phyloP scores from a whole-genome alignment of 1,284 basidiomycete species.

The Heterobasidion irregulare region DNA sequence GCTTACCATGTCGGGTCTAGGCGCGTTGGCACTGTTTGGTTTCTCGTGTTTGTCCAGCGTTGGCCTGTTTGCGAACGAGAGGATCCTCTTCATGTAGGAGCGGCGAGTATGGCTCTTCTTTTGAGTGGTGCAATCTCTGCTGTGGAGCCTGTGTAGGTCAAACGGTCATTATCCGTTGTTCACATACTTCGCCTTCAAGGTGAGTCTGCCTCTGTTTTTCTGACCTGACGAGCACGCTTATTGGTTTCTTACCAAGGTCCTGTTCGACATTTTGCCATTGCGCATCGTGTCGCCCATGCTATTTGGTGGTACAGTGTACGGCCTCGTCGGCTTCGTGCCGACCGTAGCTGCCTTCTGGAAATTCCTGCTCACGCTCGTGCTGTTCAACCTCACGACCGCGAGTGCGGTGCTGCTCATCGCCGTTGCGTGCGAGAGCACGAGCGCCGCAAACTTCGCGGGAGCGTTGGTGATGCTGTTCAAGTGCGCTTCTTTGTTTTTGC shows the following conservation, averaged over 20 bases:
- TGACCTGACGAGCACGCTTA: background rate
- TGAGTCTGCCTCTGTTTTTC: constrained; percentile 20
- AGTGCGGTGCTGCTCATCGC: constrained; percentile 87
- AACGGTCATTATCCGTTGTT: constrained; percentile 96
- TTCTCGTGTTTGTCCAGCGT: constrained; percentile 93
- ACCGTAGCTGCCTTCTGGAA: constrained; percentile 94
- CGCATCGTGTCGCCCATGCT: constrained; percentile 91
- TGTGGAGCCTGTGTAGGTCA: constrained; percentile 39
- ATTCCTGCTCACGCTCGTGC: constrained; percentile 88
- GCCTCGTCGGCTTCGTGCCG: constrained; percentile 89
- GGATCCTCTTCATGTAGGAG: constrained; percentile 94
- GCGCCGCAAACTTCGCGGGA: constrained; percentile 89
- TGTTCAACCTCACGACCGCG: constrained; percentile 94
- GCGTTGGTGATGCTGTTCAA: constrained; percentile 97
- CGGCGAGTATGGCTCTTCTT: constrained; percentile 40
- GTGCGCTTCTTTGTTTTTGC: constrained; percentile 38
- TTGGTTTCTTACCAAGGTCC: constrained; percentile 47
- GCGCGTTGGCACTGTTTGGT: constrained; percentile 90
- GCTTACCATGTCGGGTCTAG: constrained; percentile 25
- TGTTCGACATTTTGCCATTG: constrained; percentile 94
- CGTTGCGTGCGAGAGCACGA: constrained; percentile 78
- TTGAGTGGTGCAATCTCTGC: background rate
- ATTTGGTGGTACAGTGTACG: constrained; percentile 91
- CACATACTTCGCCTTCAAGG: constrained; percentile 94
- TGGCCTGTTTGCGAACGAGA: constrained; percentile 88